Conservation (phyloP, 495 filamentous ascomycete genomes). For the Aspergillus steynii region DNA sequence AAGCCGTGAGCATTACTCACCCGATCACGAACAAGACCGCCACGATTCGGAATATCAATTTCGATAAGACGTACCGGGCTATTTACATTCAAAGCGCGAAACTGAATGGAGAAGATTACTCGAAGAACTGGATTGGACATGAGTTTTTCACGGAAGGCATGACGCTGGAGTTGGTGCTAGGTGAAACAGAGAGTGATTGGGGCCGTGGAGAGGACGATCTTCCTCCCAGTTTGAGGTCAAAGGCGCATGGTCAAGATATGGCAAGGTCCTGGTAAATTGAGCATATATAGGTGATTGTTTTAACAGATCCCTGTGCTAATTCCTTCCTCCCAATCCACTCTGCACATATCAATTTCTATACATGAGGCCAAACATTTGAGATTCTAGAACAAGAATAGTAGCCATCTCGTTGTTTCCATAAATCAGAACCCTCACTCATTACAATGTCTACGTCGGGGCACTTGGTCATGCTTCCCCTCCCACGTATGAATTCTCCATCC, state of each 20-base stretch:
- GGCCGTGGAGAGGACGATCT: slow-evolving; percentile 63
- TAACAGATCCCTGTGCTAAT: too few relatives aligned
- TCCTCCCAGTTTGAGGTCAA: slow-evolving; percentile 52
- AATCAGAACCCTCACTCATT: too few relatives aligned
- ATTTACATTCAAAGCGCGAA: slow-evolving; percentile 71
- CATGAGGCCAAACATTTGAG: too few relatives aligned
- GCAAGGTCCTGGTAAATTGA: neutral
- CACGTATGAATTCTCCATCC: too few relatives aligned
- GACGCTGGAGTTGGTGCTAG: slow-evolving; percentile 66
- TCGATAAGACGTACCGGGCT: slow-evolving; percentile 54
- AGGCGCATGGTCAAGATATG: neutral
- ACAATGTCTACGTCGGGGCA: too few relatives aligned
- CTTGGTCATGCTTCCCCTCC: too few relatives aligned
- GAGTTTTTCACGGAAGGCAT: slow-evolving; percentile 72
- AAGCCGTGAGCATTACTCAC: slow-evolving; percentile 48
- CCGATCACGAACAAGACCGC: slow-evolving; percentile 63
- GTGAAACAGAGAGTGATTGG: slow-evolving; percentile 66
- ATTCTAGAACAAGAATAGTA: too few relatives aligned
- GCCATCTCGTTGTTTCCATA: too few relatives aligned
- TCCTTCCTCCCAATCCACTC: too few relatives aligned
- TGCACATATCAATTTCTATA: too few relatives aligned
- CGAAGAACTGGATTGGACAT: slow-evolving; percentile 73
- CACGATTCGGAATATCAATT: slow-evolving; percentile 58
- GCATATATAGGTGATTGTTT: neutral
- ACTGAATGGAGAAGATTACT: slow-evolving; percentile 63